Base-by-base conservation (phyloP, 1,139 yeast species). In the Williopsis jadinii region DNA sequence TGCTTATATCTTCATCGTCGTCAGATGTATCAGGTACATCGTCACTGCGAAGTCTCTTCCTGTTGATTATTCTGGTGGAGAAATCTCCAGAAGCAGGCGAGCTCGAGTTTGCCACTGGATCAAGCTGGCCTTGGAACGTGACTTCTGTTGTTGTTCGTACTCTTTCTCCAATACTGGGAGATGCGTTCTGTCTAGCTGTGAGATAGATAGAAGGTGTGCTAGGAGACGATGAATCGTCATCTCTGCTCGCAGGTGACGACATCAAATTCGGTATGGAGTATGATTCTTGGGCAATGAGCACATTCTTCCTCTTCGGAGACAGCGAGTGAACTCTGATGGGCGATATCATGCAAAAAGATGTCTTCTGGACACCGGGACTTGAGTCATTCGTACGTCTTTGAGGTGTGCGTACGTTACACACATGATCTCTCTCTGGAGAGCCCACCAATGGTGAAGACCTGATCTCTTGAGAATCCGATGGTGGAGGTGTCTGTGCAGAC, bases 301-400 rank as follows among this genome's bases (percentile, higher is more conserved):
- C 15, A 13, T 44, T 42, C 26, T 37, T 33, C 32, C 37, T 48
- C 36, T 38, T 47, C 8, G 51, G 50, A 3, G 52, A 42, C 4
- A 3, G 40, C 3, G 46, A 37, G 37, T 37, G 27, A 31, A 48
- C 37, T 43, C 41, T 47, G 2, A 39, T 39, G 9, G 52, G 54
- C 1, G 55, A 47, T 34, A 43, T 45, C 40, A 52, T 32, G 32
- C 54, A 41, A 36, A 53, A 52, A 11, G 56, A 52, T 5, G 55
- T 51, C 5, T 48, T 36, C 28, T 53, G 56, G 1, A 55, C 55
- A 43, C 54, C 48, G 10, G 52, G 46, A 4, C 13, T 28, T 19
- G 8, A 5, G n/a, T 24, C 37, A n/a, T 38, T 37, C 12, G 15
- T 30, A 9, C 30, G 27, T 5, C 35, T 33, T 19, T 19, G 24